A percentile compares a stretch with the other conserved stretches of the same genome.
Evolutionary conservation across 2,329 filamentous ascomycete genomes (phyloP).

Genomic region (Trichoderma oligosporum): DNA sequence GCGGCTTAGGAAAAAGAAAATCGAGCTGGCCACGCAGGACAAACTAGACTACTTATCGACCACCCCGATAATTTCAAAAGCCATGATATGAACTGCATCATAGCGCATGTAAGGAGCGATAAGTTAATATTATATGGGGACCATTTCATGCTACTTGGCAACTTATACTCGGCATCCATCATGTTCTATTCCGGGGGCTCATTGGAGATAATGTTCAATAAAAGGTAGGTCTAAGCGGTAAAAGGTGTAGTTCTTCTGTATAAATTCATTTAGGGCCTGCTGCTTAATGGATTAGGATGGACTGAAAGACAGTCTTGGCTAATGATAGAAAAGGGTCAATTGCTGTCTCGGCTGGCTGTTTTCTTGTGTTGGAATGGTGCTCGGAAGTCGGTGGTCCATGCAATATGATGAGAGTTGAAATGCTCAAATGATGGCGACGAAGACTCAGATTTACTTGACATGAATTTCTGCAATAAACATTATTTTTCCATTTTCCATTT

Average conservation of each 20-base stretch:
- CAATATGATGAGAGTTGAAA: background rate
- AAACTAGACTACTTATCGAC: background rate
- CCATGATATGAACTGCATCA: background rate
- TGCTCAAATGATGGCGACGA: background rate
- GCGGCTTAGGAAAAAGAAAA: slow-evolving; percentile 1
- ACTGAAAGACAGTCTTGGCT: background rate
- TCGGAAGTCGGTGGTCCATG: background rate
- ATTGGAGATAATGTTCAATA: background rate
- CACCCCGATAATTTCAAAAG: background rate
- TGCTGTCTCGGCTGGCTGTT: background rate
- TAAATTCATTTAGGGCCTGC: background rate
- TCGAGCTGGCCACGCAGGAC: background rate
- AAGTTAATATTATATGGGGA: background rate
- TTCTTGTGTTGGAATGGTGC: background rate
- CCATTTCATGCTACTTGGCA: background rate
- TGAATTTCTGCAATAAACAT: background rate
- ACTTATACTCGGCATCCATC: background rate
- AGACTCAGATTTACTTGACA: slow-evolving; percentile 2
- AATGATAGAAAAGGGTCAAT: background rate
- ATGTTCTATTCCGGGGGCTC: background rate
- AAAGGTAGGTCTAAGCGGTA: background rate
- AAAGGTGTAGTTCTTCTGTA: background rate
- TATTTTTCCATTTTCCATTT: background rate
- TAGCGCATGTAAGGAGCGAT: background rate
- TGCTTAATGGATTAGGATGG: no score